Conservation (phyloP, 2,329 filamentous ascomycete genomes). For the Epichloe bromicola region DNA sequence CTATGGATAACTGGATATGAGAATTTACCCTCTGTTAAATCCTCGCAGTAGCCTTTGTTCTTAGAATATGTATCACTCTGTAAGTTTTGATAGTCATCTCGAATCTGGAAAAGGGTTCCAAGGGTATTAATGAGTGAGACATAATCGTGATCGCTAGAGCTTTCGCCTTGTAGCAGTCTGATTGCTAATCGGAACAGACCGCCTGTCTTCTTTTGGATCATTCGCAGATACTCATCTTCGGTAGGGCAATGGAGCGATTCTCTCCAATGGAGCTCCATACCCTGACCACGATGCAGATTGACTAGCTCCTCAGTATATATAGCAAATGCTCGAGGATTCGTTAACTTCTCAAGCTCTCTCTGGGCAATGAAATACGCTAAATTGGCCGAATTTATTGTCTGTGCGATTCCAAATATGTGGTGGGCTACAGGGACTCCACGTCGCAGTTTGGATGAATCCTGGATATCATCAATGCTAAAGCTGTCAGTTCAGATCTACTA, state of each 20-base stretch:
- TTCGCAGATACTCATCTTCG: constrained; percentile 72
- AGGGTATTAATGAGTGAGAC: constrained; percentile 3
- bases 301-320: constrained; percentile 67
- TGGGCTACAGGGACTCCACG: constrained; percentile 34
- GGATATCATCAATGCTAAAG: constrained; percentile 37
- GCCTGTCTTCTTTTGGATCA: constrained; percentile 76
- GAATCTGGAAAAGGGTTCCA: constrained; percentile 5
- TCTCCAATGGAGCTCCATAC: constrained; percentile 77
- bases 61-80: constrained; percentile 2
- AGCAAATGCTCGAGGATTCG: constrained; percentile 45
- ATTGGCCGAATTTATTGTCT: constrained; percentile 39
- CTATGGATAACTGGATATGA: constrained; percentile 7
- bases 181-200: constrained; percentile 67
- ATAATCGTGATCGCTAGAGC: neutral
- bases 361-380: constrained; percentile 28
- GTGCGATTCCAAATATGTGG: constrained; percentile 33
- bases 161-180: constrained; percentile 70
- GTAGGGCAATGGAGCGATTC: constrained; percentile 66
- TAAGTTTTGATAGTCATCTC: constrained; percentile 7
- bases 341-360: constrained; percentile 42
- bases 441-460: constrained; percentile 33
- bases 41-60: constrained; percentile 6
- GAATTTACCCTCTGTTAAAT: constrained; percentile 7
- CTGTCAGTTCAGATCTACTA: constrained; percentile 23
- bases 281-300: constrained; percentile 68